phyloP scores from a whole-genome alignment of 805 yeast genomes.

The Myxozyma geophila region DNA sequence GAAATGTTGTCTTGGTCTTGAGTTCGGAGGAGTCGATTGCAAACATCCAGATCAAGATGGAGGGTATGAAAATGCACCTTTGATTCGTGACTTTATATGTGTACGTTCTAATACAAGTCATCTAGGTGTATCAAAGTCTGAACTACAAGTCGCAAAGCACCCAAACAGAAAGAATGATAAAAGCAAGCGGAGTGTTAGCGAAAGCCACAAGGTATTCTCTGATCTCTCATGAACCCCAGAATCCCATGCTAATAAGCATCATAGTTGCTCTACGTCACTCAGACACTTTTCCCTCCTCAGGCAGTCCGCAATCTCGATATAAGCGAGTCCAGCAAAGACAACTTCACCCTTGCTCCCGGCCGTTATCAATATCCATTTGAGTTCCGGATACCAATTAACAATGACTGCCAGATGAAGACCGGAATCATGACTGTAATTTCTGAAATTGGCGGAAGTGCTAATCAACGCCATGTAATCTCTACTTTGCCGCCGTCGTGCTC shows the following conservation, averaged over 20 bases:
- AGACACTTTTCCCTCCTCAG: slow-evolving; percentile 47
- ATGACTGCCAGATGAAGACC: slow-evolving; percentile 23
- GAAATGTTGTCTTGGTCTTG: slow-evolving; percentile 39
- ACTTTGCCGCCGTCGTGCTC: slow-evolving; percentile 45
- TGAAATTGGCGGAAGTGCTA: slow-evolving; percentile 22
- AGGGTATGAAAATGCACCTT: slow-evolving; percentile 35
- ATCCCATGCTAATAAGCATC: not conserved
- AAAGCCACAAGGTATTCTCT: slow-evolving; percentile 36
- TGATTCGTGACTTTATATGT: too few species aligned
- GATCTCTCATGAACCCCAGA: not conserved
- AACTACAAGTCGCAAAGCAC: slow-evolving; percentile 36
- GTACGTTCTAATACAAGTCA: not conserved
- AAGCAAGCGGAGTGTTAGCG: slow-evolving; percentile 33
- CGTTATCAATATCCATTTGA: slow-evolving; percentile 45
- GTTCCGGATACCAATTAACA: slow-evolving; percentile 45
- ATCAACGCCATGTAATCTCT: slow-evolving; percentile 33
- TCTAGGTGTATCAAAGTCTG: slow-evolving; percentile 38
- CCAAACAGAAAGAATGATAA: slow-evolving; percentile 26
- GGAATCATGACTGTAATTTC: slow-evolving; percentile 7
- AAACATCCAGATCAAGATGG: slow-evolving; percentile 42
- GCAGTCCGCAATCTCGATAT: slow-evolving; percentile 35
- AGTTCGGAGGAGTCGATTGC: slow-evolving; percentile 40
- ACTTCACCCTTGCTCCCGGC: slow-evolving; percentile 46
- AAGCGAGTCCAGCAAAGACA: slow-evolving; percentile 33
- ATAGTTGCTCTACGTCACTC: slow-evolving; percentile 40